A percentile compares a stretch with the other conserved stretches of the same genome.
Evolutionary conservation across 176 grass and related monocot species (phyloP).

Genomic region (Carex cristatella): DNA sequence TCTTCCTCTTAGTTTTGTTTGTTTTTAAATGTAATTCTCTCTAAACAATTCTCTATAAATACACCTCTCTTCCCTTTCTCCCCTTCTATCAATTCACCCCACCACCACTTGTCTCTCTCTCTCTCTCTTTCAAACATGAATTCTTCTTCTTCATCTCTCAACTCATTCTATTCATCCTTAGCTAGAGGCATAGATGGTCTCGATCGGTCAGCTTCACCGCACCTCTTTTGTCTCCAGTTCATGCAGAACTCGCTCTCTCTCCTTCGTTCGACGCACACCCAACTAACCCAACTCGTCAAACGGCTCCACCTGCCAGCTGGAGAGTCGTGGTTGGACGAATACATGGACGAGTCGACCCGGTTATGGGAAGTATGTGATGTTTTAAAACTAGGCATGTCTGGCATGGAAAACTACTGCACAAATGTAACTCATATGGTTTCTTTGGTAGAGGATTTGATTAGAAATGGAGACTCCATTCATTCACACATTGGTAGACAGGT

Average conservation of each 20-base stretch:
- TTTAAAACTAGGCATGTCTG: constrained; percentile 51
- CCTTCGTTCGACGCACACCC: constrained; percentile 52
- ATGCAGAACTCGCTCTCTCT: constrained; percentile 53
- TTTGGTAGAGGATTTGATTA: constrained; percentile 30
- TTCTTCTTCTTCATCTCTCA: constrained; percentile 48
- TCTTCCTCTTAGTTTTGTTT: background rate
- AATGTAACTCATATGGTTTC: constrained; percentile 41
- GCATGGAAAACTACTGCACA: constrained; percentile 61
- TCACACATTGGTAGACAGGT: constrained; percentile 48
- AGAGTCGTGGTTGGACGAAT: constrained; percentile 80
- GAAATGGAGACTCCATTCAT: constrained; percentile 22
- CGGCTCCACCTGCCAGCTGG: constrained; percentile 73
- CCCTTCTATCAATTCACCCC: background rate
- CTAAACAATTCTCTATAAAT: constrained; percentile 17
- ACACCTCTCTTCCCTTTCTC: constrained; percentile 1
- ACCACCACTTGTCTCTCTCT: background rate
- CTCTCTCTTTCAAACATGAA: constrained; percentile 38
- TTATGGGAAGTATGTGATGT: constrained; percentile 71
- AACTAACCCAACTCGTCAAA: constrained; percentile 53
- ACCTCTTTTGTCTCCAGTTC: constrained; percentile 57
- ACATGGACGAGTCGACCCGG: constrained; percentile 91
- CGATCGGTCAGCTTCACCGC: constrained; percentile 25
- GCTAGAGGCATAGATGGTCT: constrained; percentile 65
- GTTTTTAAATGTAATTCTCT: constrained; percentile 1
- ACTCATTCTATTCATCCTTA: constrained; percentile 72